Base-by-base conservation (phyloP, 768 basidiomycete genomes). In the Tylopilus sp. region DNA sequence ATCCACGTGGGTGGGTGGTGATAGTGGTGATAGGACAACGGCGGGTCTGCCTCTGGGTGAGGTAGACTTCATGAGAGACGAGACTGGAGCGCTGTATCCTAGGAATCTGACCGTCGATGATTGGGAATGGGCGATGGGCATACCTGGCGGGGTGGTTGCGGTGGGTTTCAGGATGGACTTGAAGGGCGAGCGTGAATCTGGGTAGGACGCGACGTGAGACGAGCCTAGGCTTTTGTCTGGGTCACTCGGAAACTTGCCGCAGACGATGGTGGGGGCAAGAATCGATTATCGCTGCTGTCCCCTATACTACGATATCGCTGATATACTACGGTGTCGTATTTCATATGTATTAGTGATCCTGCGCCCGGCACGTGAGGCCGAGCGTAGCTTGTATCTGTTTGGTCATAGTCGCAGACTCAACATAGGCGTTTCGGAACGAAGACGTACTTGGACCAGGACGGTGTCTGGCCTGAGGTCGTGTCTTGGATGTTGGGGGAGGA, bases 101-200 rank as follows among this genome's bases (percentile, higher is more conserved):
- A 35, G 40, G 11, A 31, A 48, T 25, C 47, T 50, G 33, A 43
- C 20, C 33, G 20, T 36, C 44, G 15, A 46, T 8, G 46, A 28
- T 44, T 18, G 10, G 18, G 8, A 6, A 20, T n/a, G 17, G 30
- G 6, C 36, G 30, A 30, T 11, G 7, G 7, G 47, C 56, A 21
- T 51, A 61, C 59, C 59, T 57, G 48, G 36, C 30, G 26, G 12
- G 21, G 51, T 4, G 11, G 25, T 18, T 1, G 6, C 1, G 2
- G 26, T 7, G 10, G 26, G 20, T 28, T 44, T 47, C 4, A 55
- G 50, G 12, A 53, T 36, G 15, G 43, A 25, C 26, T 57, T 48
- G 44, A 18, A 13, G 13, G 47, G 30, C 2, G 23, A 7, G 30
- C 20, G 30, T 6, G 26, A 23, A 40, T 20, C 47, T 57, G 35